Evolutionary conservation across 176 grass and related monocot species (phyloP), one percentile per base, ranked within the genome.

Genomic region (Oryza punctata): DNA sequence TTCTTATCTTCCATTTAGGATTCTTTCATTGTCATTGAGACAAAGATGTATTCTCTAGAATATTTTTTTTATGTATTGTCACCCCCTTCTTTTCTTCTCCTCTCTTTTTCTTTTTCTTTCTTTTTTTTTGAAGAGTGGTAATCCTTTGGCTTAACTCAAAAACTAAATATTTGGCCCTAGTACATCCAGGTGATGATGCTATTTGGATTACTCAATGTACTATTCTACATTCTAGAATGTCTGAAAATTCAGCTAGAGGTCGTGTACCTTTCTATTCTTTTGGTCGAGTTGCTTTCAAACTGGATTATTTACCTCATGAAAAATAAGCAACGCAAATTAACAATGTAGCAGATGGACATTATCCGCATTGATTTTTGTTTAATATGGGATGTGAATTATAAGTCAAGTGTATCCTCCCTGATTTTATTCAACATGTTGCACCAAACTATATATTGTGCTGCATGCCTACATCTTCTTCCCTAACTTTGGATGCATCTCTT

Each of bases 11-110:
- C 28, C 41, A 16, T 35, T 66, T 60, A 37, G 19, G 24, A 19
- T 77, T 33, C 24, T 57, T 80, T 57, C 83, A 12, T 27, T 83
- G 74, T 83, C 46, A 69, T 38, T 29, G 28, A 59, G 67, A 75
- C 46, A 50, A 81, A 43, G 23, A 40, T 57, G 84, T 26, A 50
- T 82, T 81, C 27, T 27, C 23, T 21, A 41, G 87, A 60, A 88
- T 63, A 38, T 79, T 69, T 65, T 54, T 78, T 52, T 69, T 68
- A 26, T 68, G 25, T 43, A 24, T 30, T 71, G 16, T 33, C 18
- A 84, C 37, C 44, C 70, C 44, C 21, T 12, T 44, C 41, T 4
- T 49, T 68, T 7, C 37, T 38, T 38, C 37, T 38, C 7, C 33
- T 35, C 33, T 6, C 33, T 35, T 35, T 35, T 35, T 35, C 33